phyloP scores from a whole-genome alignment of 331 rosid species.

The Cucumis variabilis region DNA sequence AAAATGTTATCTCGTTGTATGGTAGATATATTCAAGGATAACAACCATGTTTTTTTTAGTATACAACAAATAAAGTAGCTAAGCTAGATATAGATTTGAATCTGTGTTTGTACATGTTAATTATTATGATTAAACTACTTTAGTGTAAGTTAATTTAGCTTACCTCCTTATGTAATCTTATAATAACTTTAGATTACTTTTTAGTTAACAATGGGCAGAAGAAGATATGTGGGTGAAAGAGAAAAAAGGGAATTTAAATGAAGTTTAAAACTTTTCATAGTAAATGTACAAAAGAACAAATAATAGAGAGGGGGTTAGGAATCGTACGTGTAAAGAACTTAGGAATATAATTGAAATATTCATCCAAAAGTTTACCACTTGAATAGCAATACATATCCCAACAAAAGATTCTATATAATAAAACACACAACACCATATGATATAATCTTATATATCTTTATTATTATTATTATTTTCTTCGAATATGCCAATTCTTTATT shows the following conservation, averaged over 20 bases:
- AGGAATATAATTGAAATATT: conserved; percentile 7
- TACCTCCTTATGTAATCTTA: no score
- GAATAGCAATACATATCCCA: neutral
- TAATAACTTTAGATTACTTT: neutral
- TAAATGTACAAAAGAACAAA: neutral
- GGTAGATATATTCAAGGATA: no score
- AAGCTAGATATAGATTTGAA: no score
- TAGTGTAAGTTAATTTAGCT: no score
- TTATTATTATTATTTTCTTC: neutral
- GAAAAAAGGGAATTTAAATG: neutral
- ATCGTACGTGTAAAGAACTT: conserved; percentile 3
- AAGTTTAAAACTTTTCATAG: neutral
- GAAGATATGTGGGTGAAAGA: neutral
- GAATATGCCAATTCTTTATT: neutral
- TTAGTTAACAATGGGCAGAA: neutral
- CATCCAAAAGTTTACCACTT: conserved; percentile 7
- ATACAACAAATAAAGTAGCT: no score
- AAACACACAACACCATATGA: neutral
- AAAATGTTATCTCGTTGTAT: no score
- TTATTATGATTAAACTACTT: no score
- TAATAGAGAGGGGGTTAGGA: neutral
- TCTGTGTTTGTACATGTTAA: no score
- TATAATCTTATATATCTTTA: neutral
- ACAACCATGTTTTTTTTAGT: no score
- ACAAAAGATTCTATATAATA: neutral